These are phyloP conservation scores for Mucor indicus DNA, from an alignment of 371 early-diverging fungal species.

Conservation along the genomic window DNA sequence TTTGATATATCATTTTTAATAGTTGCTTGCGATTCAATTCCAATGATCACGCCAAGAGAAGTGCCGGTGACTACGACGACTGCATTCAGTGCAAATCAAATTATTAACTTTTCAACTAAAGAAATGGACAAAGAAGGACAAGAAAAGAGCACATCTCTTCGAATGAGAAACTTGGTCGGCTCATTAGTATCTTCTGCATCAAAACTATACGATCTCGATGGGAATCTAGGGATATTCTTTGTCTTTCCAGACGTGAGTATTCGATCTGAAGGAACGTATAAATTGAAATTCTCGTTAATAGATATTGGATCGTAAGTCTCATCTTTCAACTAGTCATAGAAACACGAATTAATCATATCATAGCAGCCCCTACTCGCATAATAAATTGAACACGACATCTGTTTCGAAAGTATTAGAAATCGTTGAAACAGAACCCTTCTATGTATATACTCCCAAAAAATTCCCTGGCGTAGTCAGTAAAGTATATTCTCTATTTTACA, in stretches of 20 bases:
- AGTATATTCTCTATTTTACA: conserved; percentile 9
- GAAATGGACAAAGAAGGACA: not conserved
- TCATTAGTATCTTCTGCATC: conserved; percentile 67
- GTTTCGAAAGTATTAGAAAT: conserved; percentile 32
- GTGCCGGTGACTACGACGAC: too few relatives aligned
- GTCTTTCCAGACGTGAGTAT: conserved; percentile 73
- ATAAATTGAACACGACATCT: conserved; percentile 31
- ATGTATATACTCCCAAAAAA: conserved; percentile 61
- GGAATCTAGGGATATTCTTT: conserved; percentile 72
- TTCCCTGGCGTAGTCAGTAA: conserved; percentile 71
- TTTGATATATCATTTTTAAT: conserved; percentile 57
- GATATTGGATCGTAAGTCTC: conserved; percentile 47
- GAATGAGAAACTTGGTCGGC: conserved; percentile 67
- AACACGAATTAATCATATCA: not conserved
- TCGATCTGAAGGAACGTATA: conserved; percentile 64
- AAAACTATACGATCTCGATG: conserved; percentile 58
- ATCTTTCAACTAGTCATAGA: not conserved
- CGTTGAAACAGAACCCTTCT: conserved; percentile 50
- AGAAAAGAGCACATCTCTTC: conserved; percentile 26
- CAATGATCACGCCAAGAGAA: too few relatives aligned
- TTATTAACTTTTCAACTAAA: conserved; percentile 5
- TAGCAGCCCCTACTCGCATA: conserved; percentile 21
- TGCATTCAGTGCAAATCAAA: not conserved
- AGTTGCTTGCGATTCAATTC: conserved; percentile 60
- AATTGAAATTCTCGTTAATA: conserved; percentile 59